These are phyloP conservation scores for Sinapis alba DNA, from an alignment of 441 rosid genomes.

Conservation along the genomic window DNA sequence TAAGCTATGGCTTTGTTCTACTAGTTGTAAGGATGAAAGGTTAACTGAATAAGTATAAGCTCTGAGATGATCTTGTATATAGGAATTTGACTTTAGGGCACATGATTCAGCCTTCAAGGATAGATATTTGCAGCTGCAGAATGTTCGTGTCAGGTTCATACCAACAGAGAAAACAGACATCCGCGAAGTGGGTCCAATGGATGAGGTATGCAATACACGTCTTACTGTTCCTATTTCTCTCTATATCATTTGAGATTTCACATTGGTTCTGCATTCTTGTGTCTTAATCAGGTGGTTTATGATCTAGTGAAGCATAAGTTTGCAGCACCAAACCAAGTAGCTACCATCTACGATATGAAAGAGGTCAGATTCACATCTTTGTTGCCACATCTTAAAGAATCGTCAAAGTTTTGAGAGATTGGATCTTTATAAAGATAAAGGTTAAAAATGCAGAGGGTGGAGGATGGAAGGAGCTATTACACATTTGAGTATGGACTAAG, in stretches of 20 bases:
- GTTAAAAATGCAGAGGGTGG: constrained; percentile 56
- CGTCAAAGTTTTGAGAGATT: constrained; percentile 7
- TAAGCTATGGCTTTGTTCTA: constrained; percentile 46
- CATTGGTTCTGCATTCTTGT: not conserved
- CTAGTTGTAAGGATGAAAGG: not conserved
- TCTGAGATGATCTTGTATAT: constrained; percentile 17
- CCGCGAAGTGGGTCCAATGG: constrained; percentile 77
- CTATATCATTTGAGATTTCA: not conserved
- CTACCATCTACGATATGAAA: constrained; percentile 55
- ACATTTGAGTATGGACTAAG: constrained; percentile 75
- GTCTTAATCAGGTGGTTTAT: constrained; percentile 51
- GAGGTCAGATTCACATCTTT: constrained; percentile 49
- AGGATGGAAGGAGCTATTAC: constrained; percentile 78
- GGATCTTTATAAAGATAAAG: not conserved
- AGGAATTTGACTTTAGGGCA: constrained; percentile 88
- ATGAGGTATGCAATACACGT: constrained; percentile 50
- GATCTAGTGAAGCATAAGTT: constrained; percentile 64
- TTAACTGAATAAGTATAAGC: not conserved
- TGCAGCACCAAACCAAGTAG: constrained; percentile 76
- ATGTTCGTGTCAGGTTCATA: constrained; percentile 85
- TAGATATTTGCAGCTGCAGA: constrained; percentile 70
- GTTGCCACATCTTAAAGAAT: not conserved
- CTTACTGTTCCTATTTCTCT: not conserved
- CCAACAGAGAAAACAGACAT: constrained; percentile 73
- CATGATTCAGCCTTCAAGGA: constrained; percentile 97